Evolutionary conservation across 495 filamentous ascomycete genomes (phyloP).

Genomic region (Xylaria scruposa): DNA sequence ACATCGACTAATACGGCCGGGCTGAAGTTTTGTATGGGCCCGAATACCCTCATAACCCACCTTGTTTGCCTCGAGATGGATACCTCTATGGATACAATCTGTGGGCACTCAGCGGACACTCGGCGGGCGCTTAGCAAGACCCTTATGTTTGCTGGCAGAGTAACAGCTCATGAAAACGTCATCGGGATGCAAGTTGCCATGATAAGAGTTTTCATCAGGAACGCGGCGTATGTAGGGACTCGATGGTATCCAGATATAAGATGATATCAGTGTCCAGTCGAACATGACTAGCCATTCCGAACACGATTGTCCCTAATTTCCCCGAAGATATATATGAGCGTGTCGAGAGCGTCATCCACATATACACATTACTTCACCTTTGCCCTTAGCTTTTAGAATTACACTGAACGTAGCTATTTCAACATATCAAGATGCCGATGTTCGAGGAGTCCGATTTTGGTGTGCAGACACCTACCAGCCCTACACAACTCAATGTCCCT

Average conservation of each 20-base stretch:
- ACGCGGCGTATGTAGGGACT: neutral
- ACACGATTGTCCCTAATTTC: neutral
- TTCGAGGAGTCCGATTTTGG: slow-evolving; percentile 66
- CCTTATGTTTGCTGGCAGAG: slow-evolving; percentile 14
- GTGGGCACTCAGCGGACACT: slow-evolving; percentile 3
- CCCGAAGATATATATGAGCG: slow-evolving; percentile 13
- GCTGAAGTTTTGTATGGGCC: slow-evolving; percentile 12
- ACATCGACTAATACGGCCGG: slow-evolving; percentile 14
- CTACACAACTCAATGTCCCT: slow-evolving; percentile 32
- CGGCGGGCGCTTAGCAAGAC: slow-evolving; percentile 17
- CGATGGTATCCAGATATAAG: slow-evolving; percentile 20
- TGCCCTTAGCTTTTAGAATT: neutral
- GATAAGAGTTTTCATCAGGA: slow-evolving; percentile 21
- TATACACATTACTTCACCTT: neutral
- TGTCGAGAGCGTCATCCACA: neutral
- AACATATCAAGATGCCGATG: slow-evolving; percentile 61
- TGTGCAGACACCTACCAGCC: slow-evolving; percentile 47
- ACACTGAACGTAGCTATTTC: neutral
- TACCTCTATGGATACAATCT: slow-evolving; percentile 12
- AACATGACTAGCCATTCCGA: slow-evolving; percentile 15
- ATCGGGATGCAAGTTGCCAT: slow-evolving; percentile 8
- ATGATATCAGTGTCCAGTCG: slow-evolving; percentile 16
- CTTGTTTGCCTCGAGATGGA: slow-evolving; percentile 18
- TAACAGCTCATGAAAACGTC: slow-evolving; percentile 16
- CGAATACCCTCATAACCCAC: slow-evolving; percentile 17